Percentiles rank a stretch among this genome's conserved stretches.
Conservation (phyloP, 352 stramenopile species). For the Pythium oligandrum region DNA sequence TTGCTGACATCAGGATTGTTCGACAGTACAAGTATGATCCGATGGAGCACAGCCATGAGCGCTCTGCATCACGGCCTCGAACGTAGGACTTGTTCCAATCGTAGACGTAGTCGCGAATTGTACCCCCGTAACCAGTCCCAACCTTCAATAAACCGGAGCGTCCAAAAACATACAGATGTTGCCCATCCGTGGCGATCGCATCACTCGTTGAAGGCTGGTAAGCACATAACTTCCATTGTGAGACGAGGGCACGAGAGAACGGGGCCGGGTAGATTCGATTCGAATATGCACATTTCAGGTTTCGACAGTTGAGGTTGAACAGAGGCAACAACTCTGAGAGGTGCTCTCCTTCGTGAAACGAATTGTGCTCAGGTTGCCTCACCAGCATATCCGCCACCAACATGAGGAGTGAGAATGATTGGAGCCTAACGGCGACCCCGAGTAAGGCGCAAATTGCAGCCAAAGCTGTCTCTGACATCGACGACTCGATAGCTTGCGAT, state of each 20-base stretch:
- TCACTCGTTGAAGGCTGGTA: conserved; percentile 64
- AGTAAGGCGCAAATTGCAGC: conserved; percentile 37
- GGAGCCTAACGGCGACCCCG: conserved; percentile 47
- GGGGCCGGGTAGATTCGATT: conserved; percentile 34
- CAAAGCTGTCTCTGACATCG: conserved; percentile 22
- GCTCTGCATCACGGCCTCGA: conserved; percentile 53
- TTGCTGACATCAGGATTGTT: conserved; percentile 64
- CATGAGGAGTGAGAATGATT: conserved; percentile 56
- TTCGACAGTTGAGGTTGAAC: too few relatives aligned
- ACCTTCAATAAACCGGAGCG: conserved; percentile 63
- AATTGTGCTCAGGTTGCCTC: not conserved
- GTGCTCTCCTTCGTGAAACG: too few relatives aligned
- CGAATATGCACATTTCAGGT: too few relatives aligned
- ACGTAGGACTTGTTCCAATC: conserved; percentile 52
- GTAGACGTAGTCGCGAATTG: conserved; percentile 70
- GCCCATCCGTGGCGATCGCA: conserved; percentile 62
- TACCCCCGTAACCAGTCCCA: conserved; percentile 57
- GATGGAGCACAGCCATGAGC: conserved; percentile 78
- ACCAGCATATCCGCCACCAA: conserved; percentile 33
- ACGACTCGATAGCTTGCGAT: not conserved
- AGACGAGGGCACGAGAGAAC: conserved; percentile 45
- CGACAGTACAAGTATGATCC: conserved; percentile 58
- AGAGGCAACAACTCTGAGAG: too few relatives aligned
- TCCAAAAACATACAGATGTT: conserved; percentile 66
- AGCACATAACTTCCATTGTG: conserved; percentile 63